phyloP scores from a whole-genome alignment of 164 flowering plant genomes.

The Pachysandra terminalis region DNA sequence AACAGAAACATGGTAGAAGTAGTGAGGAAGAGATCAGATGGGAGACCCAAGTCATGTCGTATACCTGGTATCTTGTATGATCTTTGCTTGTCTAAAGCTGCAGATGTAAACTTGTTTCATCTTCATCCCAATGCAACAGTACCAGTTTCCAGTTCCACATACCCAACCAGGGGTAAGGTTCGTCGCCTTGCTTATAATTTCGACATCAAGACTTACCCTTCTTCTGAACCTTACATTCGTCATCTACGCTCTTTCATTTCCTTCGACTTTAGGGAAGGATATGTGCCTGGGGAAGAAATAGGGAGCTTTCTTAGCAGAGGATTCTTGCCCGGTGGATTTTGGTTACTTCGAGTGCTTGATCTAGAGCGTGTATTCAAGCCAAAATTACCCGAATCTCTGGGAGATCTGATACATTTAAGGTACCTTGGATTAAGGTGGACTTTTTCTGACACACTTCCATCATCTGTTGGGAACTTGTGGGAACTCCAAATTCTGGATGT shows the following conservation, averaged over 20 bases:
- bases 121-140: background rate
- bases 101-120: slow-evolving; percentile 4
- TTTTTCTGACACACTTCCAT: slow-evolving; percentile 8
- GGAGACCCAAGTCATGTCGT: slow-evolving; percentile 3
- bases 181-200: slow-evolving; percentile 7
- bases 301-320: background rate
- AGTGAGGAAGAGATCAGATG: background rate
- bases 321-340: slow-evolving; percentile 1
- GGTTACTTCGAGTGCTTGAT: slow-evolving; percentile 8
- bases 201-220: background rate
- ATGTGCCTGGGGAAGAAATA: background rate
- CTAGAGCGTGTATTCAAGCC: slow-evolving; percentile 11
- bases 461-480: slow-evolving; percentile 1
- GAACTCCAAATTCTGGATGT: slow-evolving; percentile 12
- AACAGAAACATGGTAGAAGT: slow-evolving; percentile 15
- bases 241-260: slow-evolving; percentile 6
- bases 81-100: slow-evolving; percentile 8
- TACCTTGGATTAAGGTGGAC: slow-evolving; percentile 18
- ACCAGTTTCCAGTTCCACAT: background rate
- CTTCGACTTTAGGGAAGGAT: background rate
- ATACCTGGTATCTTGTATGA: slow-evolving; percentile 13
- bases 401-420: background rate
- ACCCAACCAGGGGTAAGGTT: background rate
- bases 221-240: background rate
- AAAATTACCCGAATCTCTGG: background rate